These are phyloP conservation scores for Pyrrhoderma noxium DNA, from an alignment of 1,284 basidiomycete genomes.

Conservation along the genomic window DNA sequence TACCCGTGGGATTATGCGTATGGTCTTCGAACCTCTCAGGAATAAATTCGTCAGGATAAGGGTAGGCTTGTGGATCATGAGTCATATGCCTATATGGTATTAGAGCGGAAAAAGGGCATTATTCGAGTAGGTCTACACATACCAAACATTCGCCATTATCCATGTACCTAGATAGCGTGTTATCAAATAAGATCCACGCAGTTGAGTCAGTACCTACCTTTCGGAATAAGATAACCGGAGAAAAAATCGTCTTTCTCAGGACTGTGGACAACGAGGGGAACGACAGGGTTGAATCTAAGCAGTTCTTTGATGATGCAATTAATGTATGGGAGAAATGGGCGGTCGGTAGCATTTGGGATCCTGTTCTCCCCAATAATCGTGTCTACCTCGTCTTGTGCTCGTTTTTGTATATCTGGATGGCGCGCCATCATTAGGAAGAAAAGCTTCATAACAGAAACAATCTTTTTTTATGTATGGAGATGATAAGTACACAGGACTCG, in stretches of 20 bases:
- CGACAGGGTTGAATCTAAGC: conserved; percentile 25
- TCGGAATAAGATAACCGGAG: conserved; percentile 6
- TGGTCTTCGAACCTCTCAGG: conserved; percentile 4
- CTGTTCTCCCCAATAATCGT: conserved; percentile 16
- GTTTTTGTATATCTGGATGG: conserved; percentile 34
- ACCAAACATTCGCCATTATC: conserved; percentile 19
- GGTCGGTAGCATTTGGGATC: conserved; percentile 10
- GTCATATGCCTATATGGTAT: conserved; percentile 12
- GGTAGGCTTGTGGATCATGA: conserved; percentile 6
- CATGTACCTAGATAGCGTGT: too few relatives aligned
- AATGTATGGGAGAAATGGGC: conserved; percentile 23
- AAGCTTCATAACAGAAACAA: background rate
- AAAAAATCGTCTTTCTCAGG: conserved; percentile 4
- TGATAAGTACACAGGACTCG: too few relatives aligned
- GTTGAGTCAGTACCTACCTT: conserved; percentile 1
- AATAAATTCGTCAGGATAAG: conserved; percentile 1
- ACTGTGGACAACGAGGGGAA: background rate
- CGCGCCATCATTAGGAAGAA: conserved; percentile 26
- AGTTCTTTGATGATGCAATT: conserved; percentile 19
- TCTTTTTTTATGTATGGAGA: conserved; percentile 7
- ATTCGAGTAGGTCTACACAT: background rate
- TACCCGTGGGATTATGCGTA: too few relatives aligned
- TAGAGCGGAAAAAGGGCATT: background rate
- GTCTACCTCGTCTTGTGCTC: conserved; percentile 39
- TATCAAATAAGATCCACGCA: conserved; percentile 14